Evolutionary conservation across 2,329 filamentous ascomycete species (phyloP).

Genomic region (Thelonectria rubi): DNA sequence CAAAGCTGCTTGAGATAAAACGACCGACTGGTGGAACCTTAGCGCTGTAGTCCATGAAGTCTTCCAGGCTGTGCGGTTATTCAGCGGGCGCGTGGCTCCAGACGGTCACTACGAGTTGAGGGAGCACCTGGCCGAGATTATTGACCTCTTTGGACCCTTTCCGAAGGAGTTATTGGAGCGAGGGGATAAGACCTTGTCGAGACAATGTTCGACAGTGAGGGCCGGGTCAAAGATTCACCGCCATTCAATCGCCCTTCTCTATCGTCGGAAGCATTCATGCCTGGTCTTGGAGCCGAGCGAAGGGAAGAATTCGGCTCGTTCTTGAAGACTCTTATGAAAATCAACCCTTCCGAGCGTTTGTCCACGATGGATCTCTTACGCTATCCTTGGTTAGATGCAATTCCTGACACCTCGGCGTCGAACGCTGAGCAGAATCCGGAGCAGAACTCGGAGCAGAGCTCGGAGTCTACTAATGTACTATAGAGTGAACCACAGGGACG

Average conservation of each 20-base stretch:
- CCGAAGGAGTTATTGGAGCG: slow-evolving; percentile 24
- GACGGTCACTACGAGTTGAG: slow-evolving; percentile 25
- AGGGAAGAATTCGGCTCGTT: slow-evolving; percentile 30
- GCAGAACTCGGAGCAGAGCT: too few species aligned
- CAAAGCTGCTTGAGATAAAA: slow-evolving; percentile 31
- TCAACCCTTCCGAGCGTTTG: slow-evolving; percentile 27
- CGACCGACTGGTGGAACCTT: slow-evolving; percentile 37
- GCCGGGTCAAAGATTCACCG: slow-evolving; percentile 8
- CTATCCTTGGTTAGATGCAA: slow-evolving; percentile 29
- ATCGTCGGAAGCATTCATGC: slow-evolving; percentile 16
- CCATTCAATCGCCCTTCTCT: slow-evolving; percentile 1
- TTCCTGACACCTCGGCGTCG: not conserved
- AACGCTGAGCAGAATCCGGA: too few species aligned
- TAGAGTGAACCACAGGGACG: too few species aligned
- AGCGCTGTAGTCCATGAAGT: slow-evolving; percentile 33
- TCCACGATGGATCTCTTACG: slow-evolving; percentile 14
- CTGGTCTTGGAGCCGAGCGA: slow-evolving; percentile 17
- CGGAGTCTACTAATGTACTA: too few species aligned
- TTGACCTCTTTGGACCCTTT: slow-evolving; percentile 33
- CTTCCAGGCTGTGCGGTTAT: slow-evolving; percentile 29
- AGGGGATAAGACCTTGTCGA: slow-evolving; percentile 20
- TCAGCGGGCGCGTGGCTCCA: slow-evolving; percentile 11
- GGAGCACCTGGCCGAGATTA: slow-evolving; percentile 29
- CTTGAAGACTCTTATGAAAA: slow-evolving; percentile 27
- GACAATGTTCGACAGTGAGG: slow-evolving; percentile 21